Evolutionary conservation across 106 monocot genomes (phyloP).

Genomic region (Gastrodia elata): DNA sequence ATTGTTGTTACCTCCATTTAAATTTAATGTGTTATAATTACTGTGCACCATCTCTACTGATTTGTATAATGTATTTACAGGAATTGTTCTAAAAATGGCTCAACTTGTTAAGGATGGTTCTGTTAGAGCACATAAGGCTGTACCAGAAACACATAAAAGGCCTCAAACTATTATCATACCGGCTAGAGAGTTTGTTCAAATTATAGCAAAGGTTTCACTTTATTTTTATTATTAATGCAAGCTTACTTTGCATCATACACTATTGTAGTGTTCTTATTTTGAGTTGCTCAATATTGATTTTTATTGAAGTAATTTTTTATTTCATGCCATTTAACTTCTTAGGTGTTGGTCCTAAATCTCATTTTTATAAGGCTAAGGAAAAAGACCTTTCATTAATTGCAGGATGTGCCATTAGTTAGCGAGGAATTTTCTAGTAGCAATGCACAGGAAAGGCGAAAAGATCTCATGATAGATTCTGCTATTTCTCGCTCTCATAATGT

Average conservation of each 20-base stretch:
- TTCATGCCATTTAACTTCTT: background rate
- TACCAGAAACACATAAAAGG: slow-evolving; percentile 33
- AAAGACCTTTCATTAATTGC: background rate
- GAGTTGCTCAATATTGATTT: background rate
- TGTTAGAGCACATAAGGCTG: slow-evolving; percentile 38
- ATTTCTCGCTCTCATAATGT: slow-evolving; percentile 74
- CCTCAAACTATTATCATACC: slow-evolving; percentile 89
- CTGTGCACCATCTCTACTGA: background rate
- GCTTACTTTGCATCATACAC: background rate
- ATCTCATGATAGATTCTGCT: slow-evolving; percentile 80
- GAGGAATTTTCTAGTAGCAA: slow-evolving; percentile 38
- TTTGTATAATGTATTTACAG: slow-evolving; percentile 24
- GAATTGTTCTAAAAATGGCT: slow-evolving; percentile 86
- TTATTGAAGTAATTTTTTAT: background rate
- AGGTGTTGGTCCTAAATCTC: background rate
- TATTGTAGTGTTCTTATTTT: background rate
- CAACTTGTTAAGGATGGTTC: slow-evolving; percentile 67
- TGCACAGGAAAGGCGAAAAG: slow-evolving; percentile 45
- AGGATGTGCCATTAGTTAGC: slow-evolving; percentile 57
- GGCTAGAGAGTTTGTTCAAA: slow-evolving; percentile 74
- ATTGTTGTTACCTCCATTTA: background rate
- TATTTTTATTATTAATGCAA: slow-evolving; percentile 8
- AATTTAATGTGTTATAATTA: background rate
- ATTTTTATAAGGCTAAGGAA: background rate
- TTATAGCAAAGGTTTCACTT: slow-evolving; percentile 73